Evolutionary conservation across 257 asterid species (phyloP), one percentile per base, ranked within the genome.

Genomic region (Anisodus acutangulus): DNA sequence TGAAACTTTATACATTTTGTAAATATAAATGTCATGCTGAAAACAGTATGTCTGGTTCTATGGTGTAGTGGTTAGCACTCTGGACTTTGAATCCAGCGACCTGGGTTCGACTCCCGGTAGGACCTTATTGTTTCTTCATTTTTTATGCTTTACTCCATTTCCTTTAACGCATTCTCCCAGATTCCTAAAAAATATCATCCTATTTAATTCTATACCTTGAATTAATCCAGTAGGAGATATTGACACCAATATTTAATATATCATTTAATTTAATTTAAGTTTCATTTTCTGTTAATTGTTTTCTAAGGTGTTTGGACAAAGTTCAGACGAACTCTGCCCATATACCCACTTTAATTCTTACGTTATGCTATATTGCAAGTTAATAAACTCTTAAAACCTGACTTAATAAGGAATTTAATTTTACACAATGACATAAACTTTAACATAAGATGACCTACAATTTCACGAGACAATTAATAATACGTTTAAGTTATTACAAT

Each of bases 41-140:
- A 0, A 35, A 3, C 5, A 35, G 0, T 0, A 31, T 3, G 37
- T 37, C 22, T 0, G 81, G 49, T 78, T 78, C 81, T 51, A 78
- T 92, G 96, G 97, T 94, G 98, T 95, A 94, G 98, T 94, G 98
- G 97, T 94, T 94, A 95, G 97, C 98, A 94, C 99, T 95, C 94
- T 92, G 95, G 97, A 95, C 96, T 95, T 95, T 95, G 97, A 95
- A 95, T 93, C 97, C 97, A 92, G 94, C 94, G 95, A 95, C 97
- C 93, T 92, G 98, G 99, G 99, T 94, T 95, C 94, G 97, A 94
- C 94, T 94, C 97, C 95, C 95, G 97, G 97, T 94, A 83, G 98
- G 98, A 93, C 98, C 97, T 92, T 51, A 31, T 31, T 1, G 35
- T 49, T 49, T 6, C 9, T 7, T 8, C 12, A 6, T 7, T 49